A percentile compares a stretch with the other conserved stretches of the same genome.
These are phyloP conservation scores for Bacidia gigantensis DNA, from an alignment of 495 filamentous ascomycete species.

Conservation along the genomic window DNA sequence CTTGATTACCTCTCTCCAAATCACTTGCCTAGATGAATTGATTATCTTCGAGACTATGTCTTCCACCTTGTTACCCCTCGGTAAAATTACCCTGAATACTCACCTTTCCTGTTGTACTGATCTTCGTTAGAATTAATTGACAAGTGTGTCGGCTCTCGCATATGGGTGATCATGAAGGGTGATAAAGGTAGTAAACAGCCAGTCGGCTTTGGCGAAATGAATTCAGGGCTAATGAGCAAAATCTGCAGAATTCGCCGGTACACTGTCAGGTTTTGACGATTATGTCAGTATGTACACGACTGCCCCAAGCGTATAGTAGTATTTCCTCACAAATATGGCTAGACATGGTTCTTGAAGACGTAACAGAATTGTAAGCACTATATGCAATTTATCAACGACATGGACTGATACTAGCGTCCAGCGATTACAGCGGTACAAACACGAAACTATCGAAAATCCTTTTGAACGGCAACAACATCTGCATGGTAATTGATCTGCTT, in stretches of 20 bases:
- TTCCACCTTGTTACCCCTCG: conserved; percentile 10
- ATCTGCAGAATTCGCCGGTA: conserved; percentile 75
- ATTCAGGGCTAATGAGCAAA: background rate
- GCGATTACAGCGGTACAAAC: conserved; percentile 77
- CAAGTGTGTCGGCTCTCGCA: conserved; percentile 92
- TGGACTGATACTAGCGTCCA: conserved; percentile 23
- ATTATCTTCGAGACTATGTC: no score
- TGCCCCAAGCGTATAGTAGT: conserved; percentile 1
- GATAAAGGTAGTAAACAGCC: conserved; percentile 60
- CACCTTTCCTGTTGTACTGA: background rate
- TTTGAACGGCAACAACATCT: conserved; percentile 97
- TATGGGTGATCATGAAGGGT: conserved; percentile 99
- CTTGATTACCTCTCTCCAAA: no score
- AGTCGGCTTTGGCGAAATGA: background rate
- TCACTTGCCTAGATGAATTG: no score
- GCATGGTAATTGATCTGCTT: conserved; percentile 97
- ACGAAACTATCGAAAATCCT: conserved; percentile 85
- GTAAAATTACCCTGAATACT: background rate
- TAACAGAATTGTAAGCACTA: conserved; percentile 85
- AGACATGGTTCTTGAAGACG: conserved; percentile 98
- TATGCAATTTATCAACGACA: background rate
- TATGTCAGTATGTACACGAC: conserved; percentile 79
- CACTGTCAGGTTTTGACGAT: conserved; percentile 89
- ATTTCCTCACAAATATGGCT: conserved; percentile 9
- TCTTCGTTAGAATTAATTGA: conserved; percentile 72